Conservation (phyloP, 2,329 filamentous ascomycete genomes). For the Fusarium oligoseptatum region DNA sequence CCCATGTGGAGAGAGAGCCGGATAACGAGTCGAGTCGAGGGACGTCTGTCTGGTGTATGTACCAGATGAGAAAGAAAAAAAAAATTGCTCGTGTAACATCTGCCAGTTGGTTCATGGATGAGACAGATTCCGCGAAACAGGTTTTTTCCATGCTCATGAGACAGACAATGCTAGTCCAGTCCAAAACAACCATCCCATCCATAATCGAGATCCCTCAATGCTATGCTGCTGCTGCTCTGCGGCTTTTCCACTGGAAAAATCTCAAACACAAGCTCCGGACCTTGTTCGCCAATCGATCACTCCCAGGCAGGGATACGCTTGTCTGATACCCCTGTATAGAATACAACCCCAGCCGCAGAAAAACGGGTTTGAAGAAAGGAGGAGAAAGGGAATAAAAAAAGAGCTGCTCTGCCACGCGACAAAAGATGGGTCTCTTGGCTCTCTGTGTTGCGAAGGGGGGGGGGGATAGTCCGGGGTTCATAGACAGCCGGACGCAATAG, state of each 20-base stretch:
- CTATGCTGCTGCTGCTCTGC: not conserved
- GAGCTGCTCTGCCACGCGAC: conserved; percentile 10
- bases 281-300: conserved; percentile 20
- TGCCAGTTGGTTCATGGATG: not conserved
- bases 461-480: conserved; percentile 17
- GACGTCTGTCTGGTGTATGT: not conserved
- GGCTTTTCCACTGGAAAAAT: conserved; percentile 5
- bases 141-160: not conserved
- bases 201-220: conserved; percentile 2
- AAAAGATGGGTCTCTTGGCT: not conserved
- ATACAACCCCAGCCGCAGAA: conserved; percentile 21
- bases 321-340: not conserved
- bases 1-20: not conserved
- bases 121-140: not conserved
- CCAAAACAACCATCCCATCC: not conserved
- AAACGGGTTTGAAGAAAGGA: conserved; percentile 17
- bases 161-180: not conserved
- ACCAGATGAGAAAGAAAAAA: too few relatives aligned
- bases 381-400: not conserved
- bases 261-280: conserved; percentile 12
- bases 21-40: not conserved
- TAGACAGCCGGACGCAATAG: conserved; percentile 14
- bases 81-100: not conserved
- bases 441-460: not conserved
- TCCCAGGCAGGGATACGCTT: conserved; percentile 29